phyloP scores from a whole-genome alignment of 2,329 filamentous ascomycete species.

The Pseudodiploospora longispora region DNA sequence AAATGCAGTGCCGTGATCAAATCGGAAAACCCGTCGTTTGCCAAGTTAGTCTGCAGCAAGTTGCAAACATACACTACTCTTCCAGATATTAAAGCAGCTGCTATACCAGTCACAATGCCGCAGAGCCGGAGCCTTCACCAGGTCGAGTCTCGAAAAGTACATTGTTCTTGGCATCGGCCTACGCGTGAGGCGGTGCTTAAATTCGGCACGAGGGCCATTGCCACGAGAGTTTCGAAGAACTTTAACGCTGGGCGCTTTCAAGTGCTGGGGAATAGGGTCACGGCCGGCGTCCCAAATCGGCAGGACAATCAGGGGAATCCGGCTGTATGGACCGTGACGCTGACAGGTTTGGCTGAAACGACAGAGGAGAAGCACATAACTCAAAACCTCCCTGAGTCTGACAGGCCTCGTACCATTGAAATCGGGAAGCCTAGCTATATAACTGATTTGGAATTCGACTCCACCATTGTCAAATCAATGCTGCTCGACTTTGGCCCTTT shows the following conservation, averaged over 20 bases:
- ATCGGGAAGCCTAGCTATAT: background rate
- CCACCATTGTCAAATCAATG: constrained; percentile 18
- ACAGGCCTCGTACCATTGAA: background rate
- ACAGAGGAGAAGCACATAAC: background rate
- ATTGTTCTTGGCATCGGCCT: constrained; percentile 29
- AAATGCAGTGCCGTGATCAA: background rate
- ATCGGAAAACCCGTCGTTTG: constrained; percentile 1
- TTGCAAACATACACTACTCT: background rate
- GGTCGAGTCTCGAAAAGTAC: constrained; percentile 26
- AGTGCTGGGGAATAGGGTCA: background rate
- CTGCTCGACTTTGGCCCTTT: constrained; percentile 23
- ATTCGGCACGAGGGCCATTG: constrained; percentile 14
- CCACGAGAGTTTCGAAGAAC: background rate
- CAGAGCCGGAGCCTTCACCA: constrained; percentile 17
- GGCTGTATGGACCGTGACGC: background rate
- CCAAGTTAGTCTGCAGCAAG: background rate
- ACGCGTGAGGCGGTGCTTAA: constrained; percentile 19
- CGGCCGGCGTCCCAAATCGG: background rate
- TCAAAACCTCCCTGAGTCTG: background rate
- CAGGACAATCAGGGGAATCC: background rate
- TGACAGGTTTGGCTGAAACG: background rate
- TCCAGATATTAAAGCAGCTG: background rate
- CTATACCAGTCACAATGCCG: constrained; percentile 12
- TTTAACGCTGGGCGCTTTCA: background rate
- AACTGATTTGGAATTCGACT: constrained; percentile 13